phyloP scores from a whole-genome alignment of 192 early-diverging fungal species.

The Linnemannia exigua region DNA sequence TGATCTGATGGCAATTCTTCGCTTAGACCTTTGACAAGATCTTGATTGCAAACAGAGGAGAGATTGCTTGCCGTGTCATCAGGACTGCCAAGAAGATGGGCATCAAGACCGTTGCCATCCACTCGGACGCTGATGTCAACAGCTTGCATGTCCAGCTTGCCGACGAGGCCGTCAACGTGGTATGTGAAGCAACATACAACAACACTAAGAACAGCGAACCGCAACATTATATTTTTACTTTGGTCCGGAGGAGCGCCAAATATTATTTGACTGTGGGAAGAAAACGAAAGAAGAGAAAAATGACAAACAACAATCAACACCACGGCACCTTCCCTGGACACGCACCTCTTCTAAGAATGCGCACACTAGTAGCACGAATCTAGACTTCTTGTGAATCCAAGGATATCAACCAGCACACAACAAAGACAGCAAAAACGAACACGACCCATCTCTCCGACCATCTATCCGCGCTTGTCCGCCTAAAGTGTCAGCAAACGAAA shows the following conservation, averaged over 20 bases:
- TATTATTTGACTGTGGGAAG: not conserved
- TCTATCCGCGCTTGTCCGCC: not conserved
- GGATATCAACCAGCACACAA: not conserved
- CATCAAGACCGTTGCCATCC: slow-evolving; percentile 94
- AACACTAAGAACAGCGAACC: not conserved
- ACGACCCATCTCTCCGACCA: not conserved
- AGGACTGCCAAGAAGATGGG: slow-evolving; percentile 93
- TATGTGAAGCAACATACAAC: slow-evolving; percentile 25
- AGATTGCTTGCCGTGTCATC: slow-evolving; percentile 96
- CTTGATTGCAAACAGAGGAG: slow-evolving; percentile 95
- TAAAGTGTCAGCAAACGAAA: slow-evolving; percentile 41
- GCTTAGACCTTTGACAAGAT: slow-evolving; percentile 94
- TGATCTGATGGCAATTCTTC: not conserved
- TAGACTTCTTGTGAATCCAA: not conserved
- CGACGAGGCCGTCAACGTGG: slow-evolving; percentile 87
- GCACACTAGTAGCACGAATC: not conserved
- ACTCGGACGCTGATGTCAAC: slow-evolving; percentile 93
- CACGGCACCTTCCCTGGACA: not conserved
- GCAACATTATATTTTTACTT: not conserved
- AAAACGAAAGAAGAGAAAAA: not conserved
- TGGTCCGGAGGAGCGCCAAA: not conserved
- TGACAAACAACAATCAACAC: not conserved
- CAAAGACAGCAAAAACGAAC: not conserved
- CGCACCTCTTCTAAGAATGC: not conserved
- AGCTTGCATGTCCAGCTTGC: slow-evolving; percentile 89